A percentile compares a stretch with the other conserved stretches of the same genome.
phyloP scores from a whole-genome alignment of 768 basidiomycete genomes.

The Fomitopsis serialis region DNA sequence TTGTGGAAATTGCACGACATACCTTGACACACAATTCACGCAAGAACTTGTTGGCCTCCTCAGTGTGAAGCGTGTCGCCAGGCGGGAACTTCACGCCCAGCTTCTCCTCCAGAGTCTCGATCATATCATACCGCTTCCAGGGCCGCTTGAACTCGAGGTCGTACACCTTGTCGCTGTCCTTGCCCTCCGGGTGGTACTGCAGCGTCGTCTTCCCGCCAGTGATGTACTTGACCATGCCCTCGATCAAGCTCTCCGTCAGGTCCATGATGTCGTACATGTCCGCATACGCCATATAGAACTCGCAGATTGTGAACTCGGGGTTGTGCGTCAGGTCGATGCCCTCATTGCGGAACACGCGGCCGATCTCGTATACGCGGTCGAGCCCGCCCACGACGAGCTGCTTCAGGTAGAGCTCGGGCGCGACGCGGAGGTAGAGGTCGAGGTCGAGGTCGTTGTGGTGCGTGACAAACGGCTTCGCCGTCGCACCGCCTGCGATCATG shows the following conservation, averaged over 20 bases:
- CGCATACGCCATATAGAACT: constrained; percentile 99
- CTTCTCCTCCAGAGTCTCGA: constrained; percentile 92
- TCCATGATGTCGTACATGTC: constrained; percentile 99
- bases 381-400: constrained; percentile 95
- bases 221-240: constrained; percentile 85
- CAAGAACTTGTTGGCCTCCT: constrained; percentile 85
- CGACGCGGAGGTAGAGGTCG: constrained; percentile 94
- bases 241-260: constrained; percentile 84
- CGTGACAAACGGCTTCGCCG: constrained; percentile 97
- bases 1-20: neutral
- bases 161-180: constrained; percentile 69
- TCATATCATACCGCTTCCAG: constrained; percentile 99
- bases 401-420: constrained; percentile 98
- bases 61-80: constrained; percentile 83
- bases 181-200: constrained; percentile 89
- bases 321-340: constrained; percentile 99
- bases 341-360: constrained; percentile 96
- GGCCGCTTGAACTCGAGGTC: constrained; percentile 86
- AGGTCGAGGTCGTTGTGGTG: constrained; percentile 98
- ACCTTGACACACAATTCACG: constrained; percentile 83
- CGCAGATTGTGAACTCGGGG: constrained; percentile 98
- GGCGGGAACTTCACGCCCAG: constrained; percentile 87
- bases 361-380: constrained; percentile 98
- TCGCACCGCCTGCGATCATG: constrained; percentile 94
- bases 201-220: constrained; percentile 78